Percentiles rank a stretch among this genome's conserved stretches.
These are phyloP conservation scores for Aspergillus fijiensis DNA, from an alignment of 2,329 filamentous ascomycete species.

Conservation along the genomic window DNA sequence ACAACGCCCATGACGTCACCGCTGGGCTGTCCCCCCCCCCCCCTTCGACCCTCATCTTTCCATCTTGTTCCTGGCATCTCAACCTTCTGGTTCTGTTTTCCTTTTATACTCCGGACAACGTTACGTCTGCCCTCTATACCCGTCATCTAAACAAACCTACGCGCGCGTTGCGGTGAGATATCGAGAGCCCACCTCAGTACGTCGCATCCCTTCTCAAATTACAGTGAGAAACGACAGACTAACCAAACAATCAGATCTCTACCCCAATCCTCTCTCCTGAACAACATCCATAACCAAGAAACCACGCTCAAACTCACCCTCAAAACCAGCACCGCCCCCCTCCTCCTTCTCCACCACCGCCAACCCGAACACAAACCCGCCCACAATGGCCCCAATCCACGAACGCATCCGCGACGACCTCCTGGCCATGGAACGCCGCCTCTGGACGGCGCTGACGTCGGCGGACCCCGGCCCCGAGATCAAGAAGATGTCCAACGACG, in stretches of 20 bases:
- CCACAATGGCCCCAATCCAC: conserved; percentile 37
- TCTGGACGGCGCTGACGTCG: conserved; percentile 40
- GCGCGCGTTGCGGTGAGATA: neutral
- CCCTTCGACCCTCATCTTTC: neutral
- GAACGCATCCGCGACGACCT: conserved; percentile 39
- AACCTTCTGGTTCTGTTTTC: neutral
- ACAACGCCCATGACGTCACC: conserved; percentile 1
- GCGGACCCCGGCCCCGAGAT: conserved; percentile 37
- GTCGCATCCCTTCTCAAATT: too few species aligned
- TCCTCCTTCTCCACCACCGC: neutral
- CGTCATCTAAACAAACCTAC: neutral
- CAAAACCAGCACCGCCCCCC: neutral
- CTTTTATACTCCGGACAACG: neutral
- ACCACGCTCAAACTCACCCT: too few species aligned
- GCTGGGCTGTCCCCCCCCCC: neutral
- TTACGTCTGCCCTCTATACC: neutral
- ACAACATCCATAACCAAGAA: too few species aligned
- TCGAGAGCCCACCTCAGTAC: neutral
- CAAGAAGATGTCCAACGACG: conserved; percentile 31
- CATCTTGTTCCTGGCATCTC: neutral
- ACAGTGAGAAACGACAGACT: too few species aligned
- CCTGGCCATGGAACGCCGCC: conserved; percentile 34
- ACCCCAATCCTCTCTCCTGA: too few species aligned
- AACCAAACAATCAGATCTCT: too few species aligned
- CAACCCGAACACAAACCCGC: neutral